Base-by-base conservation (phyloP, 148 eudicot genomes). In the Tetragonia tetragonoides region DNA sequence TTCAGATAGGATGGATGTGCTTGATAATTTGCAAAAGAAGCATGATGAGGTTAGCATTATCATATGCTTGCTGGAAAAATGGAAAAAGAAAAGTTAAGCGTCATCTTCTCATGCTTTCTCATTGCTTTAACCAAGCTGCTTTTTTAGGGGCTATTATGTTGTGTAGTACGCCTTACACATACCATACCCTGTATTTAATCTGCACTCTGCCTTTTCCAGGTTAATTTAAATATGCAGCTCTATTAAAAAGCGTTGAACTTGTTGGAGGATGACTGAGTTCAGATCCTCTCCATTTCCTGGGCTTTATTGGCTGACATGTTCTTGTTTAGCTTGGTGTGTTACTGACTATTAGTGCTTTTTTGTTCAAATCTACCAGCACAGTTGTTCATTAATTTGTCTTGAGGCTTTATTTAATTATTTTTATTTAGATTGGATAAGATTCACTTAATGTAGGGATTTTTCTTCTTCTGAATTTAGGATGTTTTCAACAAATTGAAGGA, bases 261-360 rank as follows among this genome's bases (percentile, higher is more conserved):
- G 88, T 93, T 95, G 85, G 97, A 93, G 82, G 97, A 91, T 85
- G 97, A 91, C 82, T 95, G 83, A 78, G 78, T 97, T n/a, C n/a
- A n/a, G n/a, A 81, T 88, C 89, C 73, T 88, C 91, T 63, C 97
- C 93, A 88, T 94, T 77, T 81, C 89, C 20, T 97, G 86, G 44
- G 82, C 93, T 71, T 77, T 90, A 73, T 84, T 93, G 62, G 91
- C 74, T 71, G 99, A 95, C 79, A 75, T 83, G 82, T 81, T 93
- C 73, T 85, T 95, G 79, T 73, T 74, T 54, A 84, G 88, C 83
- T 79, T 95, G 97, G 99, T 95, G 89, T 40, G 42, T 66, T 75
- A 10, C 24, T 70, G 17, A 16, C 71, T 37, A 53, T 53, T 59
- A 38, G 42, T 37, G 5, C 10, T 5, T 47, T 47, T 47, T 5